Base-by-base conservation (phyloP, 2,329 filamentous ascomycete species). In the Metarhizium rileyi region DNA sequence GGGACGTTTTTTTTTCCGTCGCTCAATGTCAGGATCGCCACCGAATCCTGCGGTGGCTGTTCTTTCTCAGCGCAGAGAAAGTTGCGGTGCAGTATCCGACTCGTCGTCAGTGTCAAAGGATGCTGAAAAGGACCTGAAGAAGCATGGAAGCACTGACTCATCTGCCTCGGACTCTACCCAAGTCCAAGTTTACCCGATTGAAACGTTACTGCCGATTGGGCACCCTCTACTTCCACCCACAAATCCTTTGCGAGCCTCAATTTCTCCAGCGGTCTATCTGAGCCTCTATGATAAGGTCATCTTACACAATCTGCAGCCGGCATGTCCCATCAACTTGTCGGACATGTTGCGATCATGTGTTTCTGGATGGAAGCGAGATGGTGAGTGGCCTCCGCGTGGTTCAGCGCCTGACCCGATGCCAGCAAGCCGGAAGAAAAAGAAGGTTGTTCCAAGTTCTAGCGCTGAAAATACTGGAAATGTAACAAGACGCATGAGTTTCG, bases 281-380 rank as follows among this genome's bases (percentile, higher is more conserved):
- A 86, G 85, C 44, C 87, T 97, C 50, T 96, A 95, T 71, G 85
- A 86, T 62, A 95, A 95, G 68, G 85, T 95, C 46, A 83, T 96
- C 40, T 66, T 90, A 1, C 84, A 91, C 60, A 79, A 76, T 35
- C 78, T 93, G 55, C 87, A 89, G 3, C 91, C 91, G 0, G 84
- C 86, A 1, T 87, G 94, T 16, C 91, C 91, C 3, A 86, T 96
- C 61, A 96, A 95, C 58, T 77, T 97, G 0, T 71, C 77, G 27
- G 88, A 95, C 58, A 83, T 96, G 70, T 81, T 87, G 22, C 78
- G 81, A 9, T 81, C 87, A 12, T 86, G 91, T 56, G 90, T 97
- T 1, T 77, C 85, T 26, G 91, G 91, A 41, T 96, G 91, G 91
- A 95, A 94, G 66, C 78, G 87, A 38, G 88, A 93, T 59, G 90